Evolutionary conservation across 164 flowering plant genomes (phyloP), one percentile per base, ranked within the genome.

Genomic region (Aristolochia contorta): DNA sequence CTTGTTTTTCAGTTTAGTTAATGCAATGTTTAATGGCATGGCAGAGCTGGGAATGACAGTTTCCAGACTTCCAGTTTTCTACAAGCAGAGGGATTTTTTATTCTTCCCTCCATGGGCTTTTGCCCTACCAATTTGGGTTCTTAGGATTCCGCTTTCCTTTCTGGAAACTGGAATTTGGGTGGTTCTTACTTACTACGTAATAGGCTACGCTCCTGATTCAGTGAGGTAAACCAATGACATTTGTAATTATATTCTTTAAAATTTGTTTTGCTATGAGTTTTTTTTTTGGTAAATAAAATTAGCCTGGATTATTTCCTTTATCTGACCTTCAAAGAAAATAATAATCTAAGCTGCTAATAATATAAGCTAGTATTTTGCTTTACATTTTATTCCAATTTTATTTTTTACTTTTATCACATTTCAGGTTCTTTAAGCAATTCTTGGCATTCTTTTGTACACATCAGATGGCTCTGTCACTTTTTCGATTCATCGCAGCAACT

Each of bases 71-170:
- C 86, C 89, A 3, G 86, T 84, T 19, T 81, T 84, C 67, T 84
- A 70, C 54, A 84, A 78, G 63, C 89, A 84, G 49, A 69, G 89
- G 61, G 89, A 84, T 68, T 59, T 73, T 54, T 37, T 75, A 58
- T 84, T 80, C 60, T 84, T 61, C 69, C 89, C 89, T 20, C 74
- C 86, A 43, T 84, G 89, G 89, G 83, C 84, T 27, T 84, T 72
- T 74, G 79, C 69, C 13, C 64, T 84, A 27, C 89, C 89, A 4
- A 82, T 84, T 59, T 80, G 82, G 74, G 33, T 84, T 59, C 80
- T 79, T 12, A 75, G 79, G 54, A 74, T 82, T 16, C 86, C 89
- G 3, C 48, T 84, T 24, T 84, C 89, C 0, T 15, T 82, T 7
- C 19, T 77, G 71, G 89, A 84, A 54, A 82, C 89, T 4, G 74